Base-by-base conservation (phyloP, 2,329 filamentous ascomycete species). In the Nigrograna mackinnonii region DNA sequence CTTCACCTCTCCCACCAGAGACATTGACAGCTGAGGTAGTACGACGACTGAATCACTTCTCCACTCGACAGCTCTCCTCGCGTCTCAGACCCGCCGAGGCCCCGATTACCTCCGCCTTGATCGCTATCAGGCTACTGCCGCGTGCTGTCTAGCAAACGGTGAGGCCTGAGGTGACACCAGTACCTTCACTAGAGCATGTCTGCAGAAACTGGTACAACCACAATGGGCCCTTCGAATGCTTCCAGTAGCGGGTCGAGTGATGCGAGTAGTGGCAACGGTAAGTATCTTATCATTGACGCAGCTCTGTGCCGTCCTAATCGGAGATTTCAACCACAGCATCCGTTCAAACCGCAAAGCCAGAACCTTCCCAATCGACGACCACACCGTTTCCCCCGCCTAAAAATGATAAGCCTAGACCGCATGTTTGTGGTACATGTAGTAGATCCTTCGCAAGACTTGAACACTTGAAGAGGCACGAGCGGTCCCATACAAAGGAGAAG, bases 401-500 rank as follows among this genome's bases (percentile, higher is more conserved):
- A 76, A 96, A 91, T 50, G 94, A 99, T 72, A 99, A 97, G 76
- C 94, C 94, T 43, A 84, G 92, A 52, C 94, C 94, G 52, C 94
- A 99, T 71, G 85, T 95, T 47, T 99, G 94, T 75, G 84, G 79
- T 30, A 97, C 91, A 35, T 99, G 94, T 70, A 83, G 85, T 60
- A 85, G 94, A 53, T 95, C 89, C 22, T 99, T 99, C 69, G 94
- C 94, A 44, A 85, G 94, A 47, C 76, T 99, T 58, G 94, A 99
- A 73, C 94, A 99, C 69, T 76, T 99, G 55, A 99, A 99, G 75
- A 87, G 94, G 47, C 94, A 99, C 71, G 94, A 97, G 73, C 84
- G 94, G 49, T 96, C 91, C n/a, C 91, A 96, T 67, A 96, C 91
- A 33, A 96, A 99, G 69, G 91, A 99, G 74, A 99, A 99, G 77